A percentile compares a stretch with the other conserved stretches of the same genome.
phyloP scores from a whole-genome alignment of 805 yeast genomes.

The Groenewaldozyma tartarivorans region DNA sequence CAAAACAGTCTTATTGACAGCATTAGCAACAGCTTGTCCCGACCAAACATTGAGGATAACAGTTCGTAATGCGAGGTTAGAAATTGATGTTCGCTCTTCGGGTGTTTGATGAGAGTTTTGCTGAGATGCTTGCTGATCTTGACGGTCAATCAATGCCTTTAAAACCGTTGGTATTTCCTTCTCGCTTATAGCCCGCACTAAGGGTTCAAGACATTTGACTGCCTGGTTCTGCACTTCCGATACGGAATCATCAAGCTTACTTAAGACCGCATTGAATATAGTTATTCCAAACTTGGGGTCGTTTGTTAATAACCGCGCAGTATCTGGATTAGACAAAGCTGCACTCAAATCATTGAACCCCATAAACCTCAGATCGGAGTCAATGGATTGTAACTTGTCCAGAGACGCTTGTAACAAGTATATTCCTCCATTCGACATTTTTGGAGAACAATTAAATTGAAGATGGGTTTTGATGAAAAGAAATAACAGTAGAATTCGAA shows the following conservation, averaged over 20 bases:
- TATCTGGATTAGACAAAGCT: slow-evolving; percentile 16
- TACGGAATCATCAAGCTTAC: slow-evolving; percentile 47
- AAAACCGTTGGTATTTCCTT: slow-evolving; percentile 7
- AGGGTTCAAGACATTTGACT: slow-evolving; percentile 34
- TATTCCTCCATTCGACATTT: too few species aligned
- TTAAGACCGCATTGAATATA: slow-evolving; percentile 34
- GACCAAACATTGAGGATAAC: slow-evolving; percentile 20
- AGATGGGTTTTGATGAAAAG: too few species aligned
- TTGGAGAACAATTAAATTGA: too few species aligned
- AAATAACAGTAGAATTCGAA: too few species aligned
- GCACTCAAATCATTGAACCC: slow-evolving; percentile 65
- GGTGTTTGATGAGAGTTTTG: not conserved
- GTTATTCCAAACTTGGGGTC: slow-evolving; percentile 19
- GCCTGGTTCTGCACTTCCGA: slow-evolving; percentile 72
- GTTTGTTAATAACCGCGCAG: slow-evolving; percentile 22
- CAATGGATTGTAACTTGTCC: slow-evolving; percentile 27
- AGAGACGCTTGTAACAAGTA: slow-evolving; percentile 8
- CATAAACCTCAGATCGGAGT: slow-evolving; percentile 79
- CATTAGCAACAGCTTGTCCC: slow-evolving; percentile 16
- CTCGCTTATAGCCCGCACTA: slow-evolving; percentile 6
- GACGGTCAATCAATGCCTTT: slow-evolving; percentile 1
- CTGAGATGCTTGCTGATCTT: not conserved
- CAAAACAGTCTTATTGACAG: slow-evolving; percentile 21
- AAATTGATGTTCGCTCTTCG: slow-evolving; percentile 25
- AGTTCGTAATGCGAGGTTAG: slow-evolving; percentile 27